phyloP scores from a whole-genome alignment of 2,329 filamentous ascomycete genomes.

The Fusarium sulawesiense region DNA sequence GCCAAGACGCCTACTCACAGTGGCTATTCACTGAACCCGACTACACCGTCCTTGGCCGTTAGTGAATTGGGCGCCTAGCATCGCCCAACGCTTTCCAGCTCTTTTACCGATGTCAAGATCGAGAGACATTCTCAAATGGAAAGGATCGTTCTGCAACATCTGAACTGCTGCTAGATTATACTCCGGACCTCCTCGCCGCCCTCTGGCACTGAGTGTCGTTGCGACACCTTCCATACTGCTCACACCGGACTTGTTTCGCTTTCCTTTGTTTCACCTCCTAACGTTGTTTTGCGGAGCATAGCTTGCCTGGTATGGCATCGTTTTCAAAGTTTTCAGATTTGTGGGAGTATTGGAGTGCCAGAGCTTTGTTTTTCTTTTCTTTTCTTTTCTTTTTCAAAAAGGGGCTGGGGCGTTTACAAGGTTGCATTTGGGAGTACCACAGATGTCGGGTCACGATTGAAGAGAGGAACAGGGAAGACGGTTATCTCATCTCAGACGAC shows the following conservation, averaged over 20 bases:
- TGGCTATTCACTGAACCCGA: conserved; percentile 53
- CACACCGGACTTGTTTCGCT: not conserved
- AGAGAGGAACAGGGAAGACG: conserved; percentile 14
- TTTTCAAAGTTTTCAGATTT: conserved; percentile 26
- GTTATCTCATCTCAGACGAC: not conserved
- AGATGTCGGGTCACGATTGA: conserved; percentile 12
- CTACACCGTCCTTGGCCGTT: conserved; percentile 53
- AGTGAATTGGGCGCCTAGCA: conserved; percentile 51
- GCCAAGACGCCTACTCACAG: conserved; percentile 53
- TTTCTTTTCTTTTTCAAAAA: not conserved
- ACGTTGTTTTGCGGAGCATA: conserved; percentile 32
- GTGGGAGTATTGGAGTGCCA: conserved; percentile 42
- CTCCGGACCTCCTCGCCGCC: not conserved
- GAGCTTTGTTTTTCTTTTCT: conserved; percentile 24
- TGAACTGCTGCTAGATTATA: not conserved
- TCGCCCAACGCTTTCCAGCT: not conserved
- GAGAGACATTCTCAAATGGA: not conserved
- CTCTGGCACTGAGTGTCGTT: not conserved
- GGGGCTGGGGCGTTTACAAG: conserved; percentile 30
- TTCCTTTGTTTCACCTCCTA: conserved; percentile 24
- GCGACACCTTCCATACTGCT: conserved; percentile 1
- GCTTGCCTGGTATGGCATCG: conserved; percentile 28
- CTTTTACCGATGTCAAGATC: not conserved
- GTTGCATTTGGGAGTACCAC: conserved; percentile 17
- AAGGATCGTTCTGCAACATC: not conserved